Evolutionary conservation across 768 basidiomycete genomes (phyloP), one percentile per base, ranked within the genome.

Genomic region (Cubamyces lactineus): DNA sequence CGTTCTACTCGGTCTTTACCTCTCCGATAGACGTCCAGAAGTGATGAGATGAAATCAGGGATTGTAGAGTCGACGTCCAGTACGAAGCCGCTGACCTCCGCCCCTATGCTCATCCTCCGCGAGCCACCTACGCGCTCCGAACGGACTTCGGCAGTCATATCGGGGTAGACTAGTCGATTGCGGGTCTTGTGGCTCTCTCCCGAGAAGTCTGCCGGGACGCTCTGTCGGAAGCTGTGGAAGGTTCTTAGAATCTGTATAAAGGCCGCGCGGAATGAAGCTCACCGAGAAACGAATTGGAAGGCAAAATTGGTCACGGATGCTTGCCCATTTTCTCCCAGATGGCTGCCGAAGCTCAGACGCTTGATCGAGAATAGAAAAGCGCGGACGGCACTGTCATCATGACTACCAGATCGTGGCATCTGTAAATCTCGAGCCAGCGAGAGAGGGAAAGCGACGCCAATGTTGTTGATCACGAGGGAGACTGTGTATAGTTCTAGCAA

Each of bases 381-480:
- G 8, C 86, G 85, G 34, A 91, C 82, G 34, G 84, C 75, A 17
- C 72, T 74, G 54, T 82, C 79, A 42, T 72, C 73, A 55, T 71
- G 73, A 58, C 71, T 71, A 55, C 75, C 78, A 52, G 75, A 71
- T 23, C 66, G 77, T 28, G 82, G 80, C 38, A 85, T 67, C 56
- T 82, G 83, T 8, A 90, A 75, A 26, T 84, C 81, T 63, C 82
- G 80, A 56, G 86, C 82, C 55, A 86, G 79, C 0, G 82, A 83
- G 26, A 98, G 78, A 0, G 96, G 96, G 67, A 98, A 92, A 5
- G 94, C 96, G 3, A 94, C 84, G n/a, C 95, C 95, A 39, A 98
- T 80, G 66, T 89, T 86, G 28, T 79, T 77, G 58, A 90, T 77
- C 15, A 77, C 77, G 21, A 91, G 76, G 23, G 79, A 75, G 65